Evolutionary conservation across 108 stramenopile genomes (phyloP), one percentile per base, ranked within the genome.

Genomic region (Mediolabrus comicus): DNA sequence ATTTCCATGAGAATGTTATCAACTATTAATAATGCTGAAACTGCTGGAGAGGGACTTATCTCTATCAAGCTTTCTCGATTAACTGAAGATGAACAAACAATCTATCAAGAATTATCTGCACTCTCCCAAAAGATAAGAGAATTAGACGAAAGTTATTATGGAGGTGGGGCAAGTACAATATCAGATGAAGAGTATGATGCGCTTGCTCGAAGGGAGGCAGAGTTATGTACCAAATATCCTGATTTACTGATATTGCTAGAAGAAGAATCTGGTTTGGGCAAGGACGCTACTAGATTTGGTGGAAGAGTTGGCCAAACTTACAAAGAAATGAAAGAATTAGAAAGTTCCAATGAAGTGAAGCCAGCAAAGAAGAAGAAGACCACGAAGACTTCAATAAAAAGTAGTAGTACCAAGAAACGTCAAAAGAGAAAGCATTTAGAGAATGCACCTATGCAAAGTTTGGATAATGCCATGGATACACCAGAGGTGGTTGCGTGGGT

Each of bases 131-230:
- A 81, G 53, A 86, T 91, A 59, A 73, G 74, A 49, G 38, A 51
- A 26, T 72, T 87, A 56, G 90, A 91, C 57, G 72, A 64, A 29
- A 38, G 74, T 4, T 91, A 91, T 39, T 91, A 74, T 31, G 67
- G 67, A 2, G 35, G 54, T 7, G 32, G 19, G 1, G 19, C 19
- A 46, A 19, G 41, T 25, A 26, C 19, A 17, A 41, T 88, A 16
- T 60, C 70, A 17, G 92, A 94, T 65, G 92, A 89, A 10, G 89
- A 86, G 39, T 94, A 86, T 58, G 92, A 94, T 82, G 89, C 92
- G n/a, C 71, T 94, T 49, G 88, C 87, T n/a, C 59, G 69, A 64
- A 83, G 82, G 33, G 92, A 94, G 69, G 85, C 69, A 34, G 75
- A 87, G 65, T 34, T 94, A 46, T 82, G 83, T 54, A 43, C 59